phyloP scores from a whole-genome alignment of 139 green algal genomes.

The Marvania coccoides region DNA sequence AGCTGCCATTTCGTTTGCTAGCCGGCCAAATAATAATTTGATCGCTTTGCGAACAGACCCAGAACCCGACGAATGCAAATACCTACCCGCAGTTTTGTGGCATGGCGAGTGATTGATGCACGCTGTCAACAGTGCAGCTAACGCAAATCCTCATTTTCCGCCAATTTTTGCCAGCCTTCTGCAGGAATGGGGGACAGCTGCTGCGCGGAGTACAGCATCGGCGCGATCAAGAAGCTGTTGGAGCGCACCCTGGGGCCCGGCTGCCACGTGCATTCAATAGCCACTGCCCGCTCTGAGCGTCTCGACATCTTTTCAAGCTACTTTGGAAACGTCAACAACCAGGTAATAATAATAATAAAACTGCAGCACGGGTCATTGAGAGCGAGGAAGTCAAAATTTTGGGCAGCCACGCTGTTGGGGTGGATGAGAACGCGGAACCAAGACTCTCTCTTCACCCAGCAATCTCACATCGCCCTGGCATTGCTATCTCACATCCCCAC shows the following conservation, averaged over 20 bases:
- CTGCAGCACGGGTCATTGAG: background rate
- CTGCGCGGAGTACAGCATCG: conserved; percentile 41
- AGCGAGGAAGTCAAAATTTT: background rate
- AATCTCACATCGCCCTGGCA: background rate
- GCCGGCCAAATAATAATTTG: no score
- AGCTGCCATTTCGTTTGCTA: no score
- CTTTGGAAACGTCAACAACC: conserved; percentile 65
- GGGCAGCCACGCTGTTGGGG: background rate
- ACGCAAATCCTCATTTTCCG: background rate
- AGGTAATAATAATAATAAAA: no score
- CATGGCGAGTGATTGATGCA: conserved; percentile 34
- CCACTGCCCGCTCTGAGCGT: conserved; percentile 24
- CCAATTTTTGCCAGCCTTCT: background rate
- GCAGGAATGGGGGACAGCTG: conserved; percentile 61
- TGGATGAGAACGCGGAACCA: background rate
- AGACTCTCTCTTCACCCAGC: background rate
- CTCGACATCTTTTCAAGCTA: conserved; percentile 44
- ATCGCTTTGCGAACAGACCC: no score
- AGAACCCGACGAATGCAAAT: no score
- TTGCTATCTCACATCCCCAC: background rate
- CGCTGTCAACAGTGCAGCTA: background rate
- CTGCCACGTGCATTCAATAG: conserved; percentile 68
- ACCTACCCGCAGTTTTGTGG: conserved; percentile 63
- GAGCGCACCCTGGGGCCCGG: no score
- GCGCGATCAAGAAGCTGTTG: no score